Evolutionary conservation across 2,329 filamentous ascomycete genomes (phyloP).

Genomic region (Calonectria naviculata): DNA sequence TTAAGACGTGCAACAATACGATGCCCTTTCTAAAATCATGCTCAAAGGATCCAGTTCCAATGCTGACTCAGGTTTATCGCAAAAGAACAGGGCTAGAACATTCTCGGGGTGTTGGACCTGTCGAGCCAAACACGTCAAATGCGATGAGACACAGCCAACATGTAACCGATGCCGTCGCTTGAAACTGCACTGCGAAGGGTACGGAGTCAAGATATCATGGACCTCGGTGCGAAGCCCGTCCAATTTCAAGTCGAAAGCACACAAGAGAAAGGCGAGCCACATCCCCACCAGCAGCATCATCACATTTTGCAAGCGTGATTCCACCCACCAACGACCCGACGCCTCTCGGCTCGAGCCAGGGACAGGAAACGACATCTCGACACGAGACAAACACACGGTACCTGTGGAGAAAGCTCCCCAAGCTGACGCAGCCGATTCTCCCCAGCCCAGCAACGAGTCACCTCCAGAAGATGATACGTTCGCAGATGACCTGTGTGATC

Average conservation of each 20-base stretch:
- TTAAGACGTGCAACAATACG: background rate
- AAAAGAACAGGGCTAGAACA: conserved; percentile 34
- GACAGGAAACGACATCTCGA: background rate
- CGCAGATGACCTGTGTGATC: conserved; percentile 18
- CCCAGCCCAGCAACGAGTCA: background rate
- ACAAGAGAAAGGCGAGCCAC: conserved; percentile 13
- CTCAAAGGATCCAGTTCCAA: conserved; percentile 1
- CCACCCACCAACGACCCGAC: background rate
- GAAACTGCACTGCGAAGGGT: conserved; percentile 30
- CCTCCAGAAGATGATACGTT: background rate
- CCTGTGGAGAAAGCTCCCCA: background rate
- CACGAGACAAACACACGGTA: background rate
- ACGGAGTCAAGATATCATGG: conserved; percentile 36
- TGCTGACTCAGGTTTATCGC: conserved; percentile 2
- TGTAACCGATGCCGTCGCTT: conserved; percentile 33
- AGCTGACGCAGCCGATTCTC: background rate
- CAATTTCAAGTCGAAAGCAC: conserved; percentile 19
- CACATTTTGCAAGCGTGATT: background rate
- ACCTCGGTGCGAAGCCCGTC: conserved; percentile 35
- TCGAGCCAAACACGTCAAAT: conserved; percentile 40
- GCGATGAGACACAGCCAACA: conserved; percentile 37
- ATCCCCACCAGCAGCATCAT: background rate
- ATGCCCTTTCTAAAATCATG: conserved; percentile 12
- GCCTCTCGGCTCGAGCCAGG: background rate
- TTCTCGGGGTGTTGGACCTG: conserved; percentile 42